These are phyloP conservation scores for Macrocybe gigantea DNA, from an alignment of 768 basidiomycete species.

Conservation along the genomic window DNA sequence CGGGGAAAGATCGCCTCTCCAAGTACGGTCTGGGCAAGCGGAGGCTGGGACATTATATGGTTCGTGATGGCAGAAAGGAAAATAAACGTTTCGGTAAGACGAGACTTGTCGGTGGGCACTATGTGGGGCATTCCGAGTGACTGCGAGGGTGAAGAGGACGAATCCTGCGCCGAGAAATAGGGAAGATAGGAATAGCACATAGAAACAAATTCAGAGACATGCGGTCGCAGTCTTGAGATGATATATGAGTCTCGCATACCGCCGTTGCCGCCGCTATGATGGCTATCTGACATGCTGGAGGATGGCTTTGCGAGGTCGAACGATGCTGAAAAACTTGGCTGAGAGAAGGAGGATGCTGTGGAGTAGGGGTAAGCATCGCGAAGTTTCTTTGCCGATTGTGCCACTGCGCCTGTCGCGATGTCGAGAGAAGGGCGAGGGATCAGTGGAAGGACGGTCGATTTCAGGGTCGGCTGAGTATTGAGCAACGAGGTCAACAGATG, in stretches of 20 bases:
- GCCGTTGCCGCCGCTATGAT: slow-evolving; percentile 30
- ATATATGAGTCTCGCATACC: slow-evolving; percentile 79
- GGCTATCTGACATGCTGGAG: background rate
- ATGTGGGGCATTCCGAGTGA: slow-evolving; percentile 34
- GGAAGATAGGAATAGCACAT: slow-evolving; percentile 78
- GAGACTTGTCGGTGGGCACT: slow-evolving; percentile 55
- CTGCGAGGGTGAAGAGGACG: background rate
- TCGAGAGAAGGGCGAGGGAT: slow-evolving; percentile 85
- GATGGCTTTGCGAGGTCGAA: slow-evolving; percentile 27
- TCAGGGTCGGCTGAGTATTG: slow-evolving; percentile 62
- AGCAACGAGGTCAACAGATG: slow-evolving; percentile 69
- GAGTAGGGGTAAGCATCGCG: slow-evolving; percentile 85
- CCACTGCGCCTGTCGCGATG: slow-evolving; percentile 62
- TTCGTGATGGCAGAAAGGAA: slow-evolving; percentile 66
- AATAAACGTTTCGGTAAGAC: slow-evolving; percentile 69
- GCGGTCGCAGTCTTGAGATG: slow-evolving; percentile 65
- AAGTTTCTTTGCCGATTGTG: slow-evolving; percentile 64
- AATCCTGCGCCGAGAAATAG: slow-evolving; percentile 47
- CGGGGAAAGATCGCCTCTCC: slow-evolving; percentile 56
- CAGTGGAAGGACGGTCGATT: slow-evolving; percentile 63
- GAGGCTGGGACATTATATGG: slow-evolving; percentile 63
- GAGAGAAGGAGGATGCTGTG: slow-evolving; percentile 31
- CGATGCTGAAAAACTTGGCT: slow-evolving; percentile 14
- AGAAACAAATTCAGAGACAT: slow-evolving; percentile 72
- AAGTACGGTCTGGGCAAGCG: slow-evolving; percentile 56